Conservation (phyloP, 2,329 filamentous ascomycete genomes). For the Monilinia aucupariae region DNA sequence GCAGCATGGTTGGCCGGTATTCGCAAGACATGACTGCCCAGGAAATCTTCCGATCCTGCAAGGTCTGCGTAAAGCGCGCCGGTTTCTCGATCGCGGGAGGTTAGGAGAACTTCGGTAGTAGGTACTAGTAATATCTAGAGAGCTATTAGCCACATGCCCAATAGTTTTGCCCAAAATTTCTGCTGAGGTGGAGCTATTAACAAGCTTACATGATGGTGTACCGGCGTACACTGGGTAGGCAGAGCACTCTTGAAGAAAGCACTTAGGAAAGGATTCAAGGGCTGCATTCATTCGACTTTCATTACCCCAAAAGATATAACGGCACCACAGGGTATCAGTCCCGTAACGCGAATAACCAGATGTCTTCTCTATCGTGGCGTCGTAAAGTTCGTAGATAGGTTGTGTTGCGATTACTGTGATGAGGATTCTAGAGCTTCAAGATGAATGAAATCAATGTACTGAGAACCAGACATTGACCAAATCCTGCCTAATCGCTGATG, state of each 20-base stretch:
- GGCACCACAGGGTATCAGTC: constrained; percentile 27
- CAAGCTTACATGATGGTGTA: constrained; percentile 70
- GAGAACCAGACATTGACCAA: constrained; percentile 6
- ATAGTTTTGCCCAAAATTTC: not conserved
- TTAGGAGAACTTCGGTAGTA: constrained; percentile 84
- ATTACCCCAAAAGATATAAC: constrained; percentile 28
- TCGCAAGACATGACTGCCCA: constrained; percentile 92
- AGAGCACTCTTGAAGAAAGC: constrained; percentile 98
- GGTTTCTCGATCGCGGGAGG: constrained; percentile 80
- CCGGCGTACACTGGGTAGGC: constrained; percentile 82
- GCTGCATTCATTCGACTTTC: constrained; percentile 73
- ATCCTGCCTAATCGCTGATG: not conserved
- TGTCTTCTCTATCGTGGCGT: constrained; percentile 5
- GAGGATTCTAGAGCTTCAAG: not conserved
- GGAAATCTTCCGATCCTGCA: constrained; percentile 85
- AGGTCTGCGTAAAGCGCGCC: constrained; percentile 72
- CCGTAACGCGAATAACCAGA: constrained; percentile 18
- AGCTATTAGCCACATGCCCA: constrained; percentile 19
- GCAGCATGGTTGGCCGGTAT: constrained; percentile 55
- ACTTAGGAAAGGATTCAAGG: constrained; percentile 96
- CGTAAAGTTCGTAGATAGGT: constrained; percentile 2
- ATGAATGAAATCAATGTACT: not conserved
- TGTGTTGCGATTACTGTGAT: not conserved
- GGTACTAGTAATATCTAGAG: constrained; percentile 81
- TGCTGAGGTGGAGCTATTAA: not conserved